These are phyloP conservation scores for Carex littledalei DNA, from an alignment of 176 grass and related monocot genomes.

Conservation along the genomic window DNA sequence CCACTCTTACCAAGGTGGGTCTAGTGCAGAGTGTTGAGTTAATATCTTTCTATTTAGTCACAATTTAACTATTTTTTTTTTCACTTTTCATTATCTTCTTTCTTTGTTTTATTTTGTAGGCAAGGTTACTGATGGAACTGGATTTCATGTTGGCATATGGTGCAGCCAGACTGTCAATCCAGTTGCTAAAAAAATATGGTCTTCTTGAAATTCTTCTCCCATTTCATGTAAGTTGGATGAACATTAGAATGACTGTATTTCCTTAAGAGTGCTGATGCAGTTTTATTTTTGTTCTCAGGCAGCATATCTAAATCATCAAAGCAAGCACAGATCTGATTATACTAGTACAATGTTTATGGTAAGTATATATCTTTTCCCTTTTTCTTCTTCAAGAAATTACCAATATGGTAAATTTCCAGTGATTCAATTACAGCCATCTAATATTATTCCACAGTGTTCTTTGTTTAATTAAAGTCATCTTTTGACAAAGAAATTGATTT, in stretches of 20 bases:
- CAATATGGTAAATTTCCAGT: neutral
- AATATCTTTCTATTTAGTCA: slow-evolving; percentile 7
- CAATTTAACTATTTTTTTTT: neutral
- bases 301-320: slow-evolving; percentile 72
- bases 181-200: slow-evolving; percentile 64
- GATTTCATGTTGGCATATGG: slow-evolving; percentile 84
- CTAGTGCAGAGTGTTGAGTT: neutral
- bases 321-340: slow-evolving; percentile 33
- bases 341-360: slow-evolving; percentile 76
- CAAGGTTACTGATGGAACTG: slow-evolving; percentile 76
- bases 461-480: neutral
- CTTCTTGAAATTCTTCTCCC: slow-evolving; percentile 81
- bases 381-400: neutral
- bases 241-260: neutral
- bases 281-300: slow-evolving; percentile 51
- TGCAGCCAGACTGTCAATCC: slow-evolving; percentile 57
- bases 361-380: slow-evolving; percentile 27
- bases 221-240: slow-evolving; percentile 60
- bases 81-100: neutral
- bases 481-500: neutral
- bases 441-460: too few species aligned
- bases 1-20: slow-evolving; percentile 43
- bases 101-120: slow-evolving; percentile 32
- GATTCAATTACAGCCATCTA: neutral
- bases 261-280: slow-evolving; percentile 23